A percentile compares a stretch with the other conserved stretches of the same genome.
Evolutionary conservation across 495 filamentous ascomycete genomes (phyloP).

Genomic region (Hypoxylon lenormandii): DNA sequence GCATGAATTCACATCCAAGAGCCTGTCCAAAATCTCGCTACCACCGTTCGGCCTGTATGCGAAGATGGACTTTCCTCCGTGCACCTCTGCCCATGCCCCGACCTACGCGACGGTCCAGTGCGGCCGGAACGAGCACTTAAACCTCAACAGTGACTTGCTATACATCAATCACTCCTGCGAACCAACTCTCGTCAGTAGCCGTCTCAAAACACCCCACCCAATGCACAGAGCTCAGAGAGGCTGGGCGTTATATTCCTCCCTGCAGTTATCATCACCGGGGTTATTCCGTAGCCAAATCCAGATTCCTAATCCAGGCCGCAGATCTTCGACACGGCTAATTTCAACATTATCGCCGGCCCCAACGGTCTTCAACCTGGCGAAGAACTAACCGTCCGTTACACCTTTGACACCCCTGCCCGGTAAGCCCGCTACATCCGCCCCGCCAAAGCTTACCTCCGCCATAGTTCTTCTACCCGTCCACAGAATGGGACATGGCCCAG

Average conservation of each 20-base stretch:
- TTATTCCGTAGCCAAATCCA: background rate
- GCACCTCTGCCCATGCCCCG: constrained; percentile 63
- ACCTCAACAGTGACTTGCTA: constrained; percentile 79
- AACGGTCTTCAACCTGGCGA: constrained; percentile 69
- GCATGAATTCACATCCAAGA: constrained; percentile 69
- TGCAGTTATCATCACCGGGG: background rate
- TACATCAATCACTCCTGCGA: constrained; percentile 81
- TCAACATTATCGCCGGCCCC: constrained; percentile 71
- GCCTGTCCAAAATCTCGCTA: constrained; percentile 70
- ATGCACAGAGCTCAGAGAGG: background rate
- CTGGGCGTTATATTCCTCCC: constrained; percentile 4
- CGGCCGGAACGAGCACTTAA: constrained; percentile 70
- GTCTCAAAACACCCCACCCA: constrained; percentile 1
- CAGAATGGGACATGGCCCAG: constrained; percentile 81
- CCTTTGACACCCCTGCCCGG: constrained; percentile 6
- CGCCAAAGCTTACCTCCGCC: constrained; percentile 36
- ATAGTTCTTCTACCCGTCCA: constrained; percentile 79
- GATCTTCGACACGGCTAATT: constrained; percentile 74
- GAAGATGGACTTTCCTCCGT: constrained; percentile 65
- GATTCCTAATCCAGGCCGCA: constrained; percentile 29
- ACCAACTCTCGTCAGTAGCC: constrained; percentile 67
- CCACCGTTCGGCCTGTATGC: constrained; percentile 72
- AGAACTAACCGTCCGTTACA: constrained; percentile 67
- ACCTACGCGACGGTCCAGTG: constrained; percentile 79
- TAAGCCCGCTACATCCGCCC: constrained; percentile 30